phyloP scores from a whole-genome alignment of 2,329 filamentous ascomycete species.

The Pseudocercospora eumusae region DNA sequence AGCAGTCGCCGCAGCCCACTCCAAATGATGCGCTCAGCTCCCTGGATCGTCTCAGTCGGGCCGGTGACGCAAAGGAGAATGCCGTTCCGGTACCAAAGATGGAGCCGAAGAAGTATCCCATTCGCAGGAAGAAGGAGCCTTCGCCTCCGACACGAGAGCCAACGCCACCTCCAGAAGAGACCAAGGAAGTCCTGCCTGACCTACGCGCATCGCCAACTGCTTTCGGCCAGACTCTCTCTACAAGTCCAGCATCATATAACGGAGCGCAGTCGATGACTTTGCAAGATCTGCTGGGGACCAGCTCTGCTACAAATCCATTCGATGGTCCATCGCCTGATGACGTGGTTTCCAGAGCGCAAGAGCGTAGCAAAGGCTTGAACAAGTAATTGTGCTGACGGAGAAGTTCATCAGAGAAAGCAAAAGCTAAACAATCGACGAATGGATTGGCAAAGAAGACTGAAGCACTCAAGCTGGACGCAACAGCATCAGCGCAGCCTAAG shows the following conservation, averaged over 20 bases:
- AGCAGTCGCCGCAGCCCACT: conserved; percentile 15
- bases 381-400: conserved; percentile 31
- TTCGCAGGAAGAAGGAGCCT: conserved; percentile 35
- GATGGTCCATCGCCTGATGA: conserved; percentile 40
- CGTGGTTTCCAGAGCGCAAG: conserved; percentile 34
- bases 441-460: conserved; percentile 36
- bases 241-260: conserved; percentile 4
- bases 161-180: conserved; percentile 34
- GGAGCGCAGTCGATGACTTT: conserved; percentile 25
- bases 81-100: conserved; percentile 51
- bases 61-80: conserved; percentile 34
- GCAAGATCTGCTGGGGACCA: conserved; percentile 33
- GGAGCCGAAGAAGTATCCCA: conserved; percentile 62
- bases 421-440: conserved; percentile 27
- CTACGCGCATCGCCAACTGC: conserved; percentile 36
- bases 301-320: conserved; percentile 29
- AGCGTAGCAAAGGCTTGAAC: conserved; percentile 37
- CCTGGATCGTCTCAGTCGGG: conserved; percentile 46
- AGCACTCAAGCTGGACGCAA: conserved; percentile 33
- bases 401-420: conserved; percentile 24
- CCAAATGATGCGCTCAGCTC: conserved; percentile 42
- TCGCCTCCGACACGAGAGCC: conserved; percentile 35
- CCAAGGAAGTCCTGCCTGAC: conserved; percentile 33
- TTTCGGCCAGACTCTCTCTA: conserved; percentile 36
- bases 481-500: conserved; percentile 38